phyloP scores from a whole-genome alignment of 805 yeast species.

The Yarrowia osloensis region DNA sequence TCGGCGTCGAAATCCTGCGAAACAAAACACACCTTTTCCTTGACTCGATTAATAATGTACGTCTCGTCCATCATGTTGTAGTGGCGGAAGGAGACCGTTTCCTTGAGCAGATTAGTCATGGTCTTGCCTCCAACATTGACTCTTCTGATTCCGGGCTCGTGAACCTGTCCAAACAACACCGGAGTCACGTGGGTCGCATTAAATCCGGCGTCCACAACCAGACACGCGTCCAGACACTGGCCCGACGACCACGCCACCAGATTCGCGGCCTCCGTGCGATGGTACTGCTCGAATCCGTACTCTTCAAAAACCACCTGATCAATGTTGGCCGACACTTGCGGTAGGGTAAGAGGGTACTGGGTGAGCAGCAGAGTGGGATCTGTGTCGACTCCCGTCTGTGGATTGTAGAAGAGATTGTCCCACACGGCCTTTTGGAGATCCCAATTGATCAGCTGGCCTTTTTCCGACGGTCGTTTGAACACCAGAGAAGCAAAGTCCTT shows the following conservation, averaged over 20 bases:
- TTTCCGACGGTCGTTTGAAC: conserved; percentile 80
- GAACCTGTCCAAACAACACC: conserved; percentile 71
- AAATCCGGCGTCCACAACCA: conserved; percentile 87
- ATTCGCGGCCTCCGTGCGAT: conserved; percentile 56
- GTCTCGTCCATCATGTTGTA: conserved; percentile 94
- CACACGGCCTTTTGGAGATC: conserved; percentile 84
- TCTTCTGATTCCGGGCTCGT: conserved; percentile 74
- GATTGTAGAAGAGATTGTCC: conserved; percentile 68
- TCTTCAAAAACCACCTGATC: conserved; percentile 96
- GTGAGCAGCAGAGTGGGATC: conserved; percentile 67
- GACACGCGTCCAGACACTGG: conserved; percentile 53
- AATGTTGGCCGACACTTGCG: conserved; percentile 76
- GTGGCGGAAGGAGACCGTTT: conserved; percentile 83
- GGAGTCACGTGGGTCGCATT: conserved; percentile 88
- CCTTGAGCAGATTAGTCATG: conserved; percentile 78
- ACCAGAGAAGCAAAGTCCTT: conserved; percentile 73
- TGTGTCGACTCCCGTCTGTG: conserved; percentile 43
- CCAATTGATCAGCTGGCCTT: conserved; percentile 90
- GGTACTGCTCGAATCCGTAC: conserved; percentile 72
- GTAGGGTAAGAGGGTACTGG: conserved; percentile 80
- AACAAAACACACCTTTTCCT: conserved; percentile 75
- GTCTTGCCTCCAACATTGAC: conserved; percentile 86
- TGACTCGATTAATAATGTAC: conserved; percentile 76
- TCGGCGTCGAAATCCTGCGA: conserved; percentile 58
- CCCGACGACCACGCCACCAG: conserved; percentile 57